phyloP scores from a whole-genome alignment of 352 stramenopile genomes.

The Pythium chondricola region DNA sequence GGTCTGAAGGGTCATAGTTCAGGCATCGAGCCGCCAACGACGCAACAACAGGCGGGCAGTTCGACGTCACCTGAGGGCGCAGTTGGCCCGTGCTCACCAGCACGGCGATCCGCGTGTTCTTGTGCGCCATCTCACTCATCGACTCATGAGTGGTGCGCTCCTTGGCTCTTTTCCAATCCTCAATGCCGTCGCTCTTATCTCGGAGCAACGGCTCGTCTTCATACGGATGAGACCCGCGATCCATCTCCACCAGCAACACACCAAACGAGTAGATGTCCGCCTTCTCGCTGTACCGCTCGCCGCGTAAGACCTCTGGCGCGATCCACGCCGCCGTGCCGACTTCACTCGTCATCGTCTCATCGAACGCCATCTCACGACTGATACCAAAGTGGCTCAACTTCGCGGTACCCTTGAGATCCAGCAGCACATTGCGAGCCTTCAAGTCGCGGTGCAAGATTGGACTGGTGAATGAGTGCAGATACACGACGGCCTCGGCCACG shows the following conservation, averaged over 20 bases:
- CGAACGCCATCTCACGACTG: slow-evolving; percentile 2
- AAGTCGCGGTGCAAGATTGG: slow-evolving; percentile 11
- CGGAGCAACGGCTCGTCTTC: no score
- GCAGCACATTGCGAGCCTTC: slow-evolving; percentile 10
- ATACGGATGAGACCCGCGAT: no score
- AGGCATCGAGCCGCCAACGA: not conserved
- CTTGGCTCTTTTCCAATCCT: no score
- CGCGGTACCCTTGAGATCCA: not conserved
- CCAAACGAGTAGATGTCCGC: slow-evolving; percentile 26
- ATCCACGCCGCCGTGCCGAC: slow-evolving; percentile 21
- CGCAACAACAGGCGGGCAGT: not conserved
- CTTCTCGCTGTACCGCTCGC: slow-evolving; percentile 20
- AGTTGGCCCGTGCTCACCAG: slow-evolving; percentile 15
- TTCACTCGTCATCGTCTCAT: slow-evolving; percentile 20
- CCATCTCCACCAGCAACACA: slow-evolving; percentile 19
- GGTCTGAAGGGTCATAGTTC: not conserved
- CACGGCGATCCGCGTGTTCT: slow-evolving; percentile 14
- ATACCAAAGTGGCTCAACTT: slow-evolving; percentile 13
- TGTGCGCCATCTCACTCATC: not conserved
- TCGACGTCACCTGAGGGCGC: slow-evolving; percentile 1
- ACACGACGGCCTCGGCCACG: slow-evolving; percentile 10
- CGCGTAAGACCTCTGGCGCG: slow-evolving; percentile 9
- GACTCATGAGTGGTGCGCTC: no score
- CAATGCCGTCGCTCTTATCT: no score
- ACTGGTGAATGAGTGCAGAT: slow-evolving; percentile 13